phyloP scores from a whole-genome alignment of 179 eudicot genomes.

The Spinacia oleracea region DNA sequence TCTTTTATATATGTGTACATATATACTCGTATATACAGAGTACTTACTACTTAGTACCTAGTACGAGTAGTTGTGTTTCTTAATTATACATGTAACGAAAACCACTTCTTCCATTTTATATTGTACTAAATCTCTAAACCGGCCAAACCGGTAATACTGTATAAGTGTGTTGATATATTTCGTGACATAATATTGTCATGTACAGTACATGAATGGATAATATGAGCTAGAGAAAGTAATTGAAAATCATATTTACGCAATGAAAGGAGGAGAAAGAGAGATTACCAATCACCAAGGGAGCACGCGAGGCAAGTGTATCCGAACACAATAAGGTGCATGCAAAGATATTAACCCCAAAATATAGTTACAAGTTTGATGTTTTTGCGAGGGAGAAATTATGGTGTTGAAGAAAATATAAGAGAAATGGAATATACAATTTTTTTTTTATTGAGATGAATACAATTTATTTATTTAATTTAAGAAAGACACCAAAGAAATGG shows the following conservation, averaged over 20 bases:
- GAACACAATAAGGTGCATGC: neutral
- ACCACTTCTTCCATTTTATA: no score
- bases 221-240: neutral
- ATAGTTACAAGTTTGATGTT: neutral
- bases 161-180: no score
- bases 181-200: neutral
- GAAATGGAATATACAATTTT: neutral
- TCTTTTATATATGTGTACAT: no score
- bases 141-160: no score
- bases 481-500: conserved; percentile 14
- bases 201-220: no score
- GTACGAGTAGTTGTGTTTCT: no score
- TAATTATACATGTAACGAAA: no score
- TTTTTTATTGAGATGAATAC: neutral
- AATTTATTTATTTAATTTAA: neutral
- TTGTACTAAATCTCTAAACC: no score
- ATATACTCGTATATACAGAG: no score
- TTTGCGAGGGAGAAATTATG: neutral
- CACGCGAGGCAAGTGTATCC: neutral
- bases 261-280: neutral
- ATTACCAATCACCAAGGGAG: neutral
- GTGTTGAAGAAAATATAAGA: neutral
- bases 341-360: neutral
- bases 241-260: neutral
- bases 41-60: no score